Evolutionary conservation across 2,329 filamentous ascomycete genomes (phyloP), one percentile per base, ranked within the genome.

Genomic region (Arachnomyces sp.): DNA sequence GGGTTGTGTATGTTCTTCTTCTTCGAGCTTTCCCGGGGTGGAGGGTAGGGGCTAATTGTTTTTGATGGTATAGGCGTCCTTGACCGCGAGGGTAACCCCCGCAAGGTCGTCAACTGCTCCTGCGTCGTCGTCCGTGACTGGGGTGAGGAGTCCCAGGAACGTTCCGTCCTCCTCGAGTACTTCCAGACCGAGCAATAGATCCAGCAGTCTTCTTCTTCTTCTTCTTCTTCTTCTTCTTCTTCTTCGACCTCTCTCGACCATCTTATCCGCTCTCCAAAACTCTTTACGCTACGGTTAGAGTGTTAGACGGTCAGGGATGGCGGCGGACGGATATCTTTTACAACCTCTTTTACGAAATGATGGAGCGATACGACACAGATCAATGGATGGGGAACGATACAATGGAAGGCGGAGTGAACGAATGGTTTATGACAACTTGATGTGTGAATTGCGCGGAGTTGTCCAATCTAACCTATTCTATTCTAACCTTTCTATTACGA

Each of bases 21-120:
- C 20, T 35, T 3, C 28, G 14, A 28, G 12, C 33, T 37, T 42
- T 45, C 38, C 43, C 25, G 28, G 25, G 38, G n/a, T 31, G 16
- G 40, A 18, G 15, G 52, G 39, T 52, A 38, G 33, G 8, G 34
- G 13, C 28, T 34, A 39, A 41, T 31, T 31, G 34, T 41, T n/a
- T 40, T 39, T 28, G 3, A 14, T 33, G 20, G 20, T 25, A 51
- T 47, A 95, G 90, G 90, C 76, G 89, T 95, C 60, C 82, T 98
- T 63, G 92, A 98, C 77, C 90, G 92, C 66, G 92, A 98, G 76
- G 92, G 92, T 62, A 98, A 98, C 74, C 88, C 92, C 64, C 86
- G 92, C 74, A 98, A 98, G 84, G 90, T 98, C 58, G 92, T 98
- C 77, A 98, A 98, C 85, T 98, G 92, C 88, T 96, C 90, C 66